Conservation (phyloP, 495 filamentous ascomycete genomes). For the Hypoxylon subgilvum region DNA sequence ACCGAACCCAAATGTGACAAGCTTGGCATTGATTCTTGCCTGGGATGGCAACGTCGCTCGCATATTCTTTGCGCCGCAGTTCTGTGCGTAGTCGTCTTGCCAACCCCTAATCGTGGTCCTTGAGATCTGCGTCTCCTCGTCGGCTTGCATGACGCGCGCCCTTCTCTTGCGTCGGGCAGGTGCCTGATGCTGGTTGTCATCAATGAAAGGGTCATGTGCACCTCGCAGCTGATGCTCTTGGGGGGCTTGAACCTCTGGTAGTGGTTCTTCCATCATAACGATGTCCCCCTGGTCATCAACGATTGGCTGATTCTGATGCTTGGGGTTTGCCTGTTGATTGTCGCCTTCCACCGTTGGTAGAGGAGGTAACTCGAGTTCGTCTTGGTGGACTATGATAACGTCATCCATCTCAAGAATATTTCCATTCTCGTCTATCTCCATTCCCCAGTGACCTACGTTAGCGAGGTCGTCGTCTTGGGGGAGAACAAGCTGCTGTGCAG, state of each 20-base stretch:
- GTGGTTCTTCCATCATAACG: conserved; percentile 42
- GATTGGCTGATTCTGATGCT: conserved; percentile 18
- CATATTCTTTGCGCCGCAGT: conserved; percentile 42
- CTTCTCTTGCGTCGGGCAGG: conserved; percentile 37
- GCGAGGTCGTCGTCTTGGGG: conserved; percentile 40
- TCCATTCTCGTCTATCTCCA: conserved; percentile 52
- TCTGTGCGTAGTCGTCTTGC: conserved; percentile 63
- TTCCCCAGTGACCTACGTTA: conserved; percentile 45
- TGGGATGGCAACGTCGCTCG: conserved; percentile 26
- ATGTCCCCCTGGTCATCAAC: conserved; percentile 32
- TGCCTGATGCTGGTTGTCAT: conserved; percentile 30
- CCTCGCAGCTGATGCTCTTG: conserved; percentile 28
- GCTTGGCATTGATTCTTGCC: conserved; percentile 55
- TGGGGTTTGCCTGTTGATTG: conserved; percentile 2
- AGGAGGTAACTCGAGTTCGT: conserved; percentile 47
- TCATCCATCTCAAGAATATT: conserved; percentile 43
- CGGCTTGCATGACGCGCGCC: conserved; percentile 41
- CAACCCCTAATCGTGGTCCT: conserved; percentile 63
- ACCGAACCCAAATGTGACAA: conserved; percentile 53
- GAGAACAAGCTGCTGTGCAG: conserved; percentile 24
- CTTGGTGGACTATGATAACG: conserved; percentile 24
- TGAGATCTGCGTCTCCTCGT: conserved; percentile 56
- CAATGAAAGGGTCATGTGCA: conserved; percentile 20
- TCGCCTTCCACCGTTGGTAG: conserved; percentile 31
- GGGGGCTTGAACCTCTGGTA: conserved; percentile 41